Evolutionary conservation across 768 basidiomycete genomes (phyloP), one percentile per base, ranked within the genome.

Genomic region (Antrodiella citrinella): DNA sequence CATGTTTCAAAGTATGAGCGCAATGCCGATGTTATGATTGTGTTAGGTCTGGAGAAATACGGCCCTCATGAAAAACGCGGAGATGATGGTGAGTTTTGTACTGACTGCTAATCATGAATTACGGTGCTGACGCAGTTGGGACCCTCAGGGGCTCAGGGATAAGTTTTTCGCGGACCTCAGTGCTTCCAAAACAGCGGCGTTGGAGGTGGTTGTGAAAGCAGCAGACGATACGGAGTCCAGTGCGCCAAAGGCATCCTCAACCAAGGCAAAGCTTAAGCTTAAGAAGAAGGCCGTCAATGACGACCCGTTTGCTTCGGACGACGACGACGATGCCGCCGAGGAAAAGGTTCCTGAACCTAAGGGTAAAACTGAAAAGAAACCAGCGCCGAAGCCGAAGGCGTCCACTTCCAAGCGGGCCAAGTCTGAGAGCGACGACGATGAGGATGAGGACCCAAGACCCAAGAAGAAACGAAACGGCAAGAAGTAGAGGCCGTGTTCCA

Each of bases 41-140:
- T 38, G 41, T 51, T 52, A 86, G 86, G 69, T 80, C 24, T 87
- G 86, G 84, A 86, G 82, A 67, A 81, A 78, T 57, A 67, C 71
- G 5, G 70, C 74, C 22, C 62, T 88, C 18, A 58, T 87, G 50
- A 69, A 71, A 18, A 82, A 84, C 15, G 59, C 73, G 41, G 81
- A 86, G 61, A 75, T 76, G 53, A 82, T 85, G 70, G 86, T 79
- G 54, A 41, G 57, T 50, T 21, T 5, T 23, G 25, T 52, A 20
- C 45, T 49, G 22, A 45, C 23, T 23, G 12, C 47, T 18, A 22
- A 18, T 24, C 19, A 39, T 45, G 20, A 47, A 50, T 54, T 23
- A 22, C 15, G 12, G 20, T 25, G 7, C 45, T 2, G 21, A n/a
- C n/a, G n/a, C n/a, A n/a, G n/a, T n/a, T n/a, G n/a, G n/a, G n/a